Percentiles rank a stretch among this genome's conserved stretches.
Evolutionary conservation across 331 rosid species (phyloP).

Genomic region (Telfairia occidentalis): DNA sequence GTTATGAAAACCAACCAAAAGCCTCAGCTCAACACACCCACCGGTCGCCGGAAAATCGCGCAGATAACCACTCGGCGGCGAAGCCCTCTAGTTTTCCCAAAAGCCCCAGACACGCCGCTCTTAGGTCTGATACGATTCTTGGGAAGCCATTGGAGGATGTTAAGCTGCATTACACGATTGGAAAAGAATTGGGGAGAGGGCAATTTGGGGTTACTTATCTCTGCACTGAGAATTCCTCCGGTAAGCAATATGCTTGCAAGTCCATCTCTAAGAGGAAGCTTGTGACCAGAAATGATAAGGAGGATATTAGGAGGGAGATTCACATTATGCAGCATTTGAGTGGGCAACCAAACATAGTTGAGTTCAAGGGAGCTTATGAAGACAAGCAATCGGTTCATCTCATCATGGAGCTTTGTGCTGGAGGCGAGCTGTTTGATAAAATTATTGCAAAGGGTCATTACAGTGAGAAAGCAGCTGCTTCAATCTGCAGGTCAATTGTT

Average conservation of each 20-base stretch:
- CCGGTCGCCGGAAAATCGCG: slow-evolving; percentile 23
- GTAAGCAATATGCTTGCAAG: slow-evolving; percentile 69
- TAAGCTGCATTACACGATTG: slow-evolving; percentile 41
- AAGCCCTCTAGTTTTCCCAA: slow-evolving; percentile 22
- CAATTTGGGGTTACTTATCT: slow-evolving; percentile 85
- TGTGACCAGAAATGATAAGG: slow-evolving; percentile 48
- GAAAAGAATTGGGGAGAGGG: slow-evolving; percentile 88
- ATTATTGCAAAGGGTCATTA: slow-evolving; percentile 84
- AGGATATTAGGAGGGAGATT: slow-evolving; percentile 76
- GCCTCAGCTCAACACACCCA: slow-evolving; percentile 22
- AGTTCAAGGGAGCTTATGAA: slow-evolving; percentile 80
- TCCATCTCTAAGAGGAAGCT: slow-evolving; percentile 84
- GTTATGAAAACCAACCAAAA: slow-evolving; percentile 25
- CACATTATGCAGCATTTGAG: slow-evolving; percentile 91
- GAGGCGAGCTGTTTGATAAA: slow-evolving; percentile 89
- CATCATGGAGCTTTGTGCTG: slow-evolving; percentile 87
- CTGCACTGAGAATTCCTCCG: slow-evolving; percentile 63
- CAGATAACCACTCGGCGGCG: background rate
- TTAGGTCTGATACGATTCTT: slow-evolving; percentile 37
- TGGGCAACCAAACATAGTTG: slow-evolving; percentile 89
- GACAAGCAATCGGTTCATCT: slow-evolving; percentile 68
- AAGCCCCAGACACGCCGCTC: slow-evolving; percentile 26
- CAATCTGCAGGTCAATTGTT: slow-evolving; percentile 67
- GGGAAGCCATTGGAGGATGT: slow-evolving; percentile 75
- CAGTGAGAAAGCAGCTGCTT: slow-evolving; percentile 81